Conservation (phyloP, 2,329 filamentous ascomycete species). For the Diaporthe sp. region DNA sequence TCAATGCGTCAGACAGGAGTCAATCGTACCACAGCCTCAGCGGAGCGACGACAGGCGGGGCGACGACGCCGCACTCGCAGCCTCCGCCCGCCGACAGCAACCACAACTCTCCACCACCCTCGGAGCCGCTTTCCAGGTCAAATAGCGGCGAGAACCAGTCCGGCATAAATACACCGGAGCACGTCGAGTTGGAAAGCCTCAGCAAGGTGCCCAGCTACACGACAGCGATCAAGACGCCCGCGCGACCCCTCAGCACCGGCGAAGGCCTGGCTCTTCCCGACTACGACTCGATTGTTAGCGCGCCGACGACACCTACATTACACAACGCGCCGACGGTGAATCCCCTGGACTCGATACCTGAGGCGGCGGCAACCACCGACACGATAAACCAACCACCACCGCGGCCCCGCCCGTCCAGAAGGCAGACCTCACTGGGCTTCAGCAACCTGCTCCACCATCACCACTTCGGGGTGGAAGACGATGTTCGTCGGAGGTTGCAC, state of each 20-base stretch:
- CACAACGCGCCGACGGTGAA: slow-evolving; percentile 50
- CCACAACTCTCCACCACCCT: slow-evolving; percentile 57
- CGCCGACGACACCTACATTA: slow-evolving; percentile 61
- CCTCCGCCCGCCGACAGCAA: slow-evolving; percentile 49
- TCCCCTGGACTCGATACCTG: slow-evolving; percentile 47
- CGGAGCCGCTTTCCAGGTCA: slow-evolving; percentile 64
- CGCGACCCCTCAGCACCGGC: slow-evolving; percentile 63
- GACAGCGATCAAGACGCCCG: slow-evolving; percentile 77
- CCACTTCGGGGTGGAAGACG: slow-evolving; percentile 45
- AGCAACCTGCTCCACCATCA: slow-evolving; percentile 42
- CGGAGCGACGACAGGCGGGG: slow-evolving; percentile 47
- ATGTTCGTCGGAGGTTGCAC: slow-evolving; percentile 51
- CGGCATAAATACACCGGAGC: slow-evolving; percentile 67
- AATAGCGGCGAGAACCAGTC: slow-evolving; percentile 66
- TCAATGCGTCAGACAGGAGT: slow-evolving; percentile 61
- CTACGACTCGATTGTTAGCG: slow-evolving; percentile 72
- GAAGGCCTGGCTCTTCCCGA: slow-evolving; percentile 70
- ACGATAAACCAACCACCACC: slow-evolving; percentile 35
- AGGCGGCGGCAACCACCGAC: slow-evolving; percentile 43
- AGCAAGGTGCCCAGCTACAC: slow-evolving; percentile 83
- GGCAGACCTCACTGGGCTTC: slow-evolving; percentile 44
- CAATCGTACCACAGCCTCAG: slow-evolving; percentile 56
- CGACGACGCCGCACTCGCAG: slow-evolving; percentile 55
- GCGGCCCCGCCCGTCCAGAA: slow-evolving; percentile 41
- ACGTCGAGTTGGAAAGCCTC: slow-evolving; percentile 72